Conservation (phyloP, 2,329 filamentous ascomycete genomes). For the Sarocladium kiliense region DNA sequence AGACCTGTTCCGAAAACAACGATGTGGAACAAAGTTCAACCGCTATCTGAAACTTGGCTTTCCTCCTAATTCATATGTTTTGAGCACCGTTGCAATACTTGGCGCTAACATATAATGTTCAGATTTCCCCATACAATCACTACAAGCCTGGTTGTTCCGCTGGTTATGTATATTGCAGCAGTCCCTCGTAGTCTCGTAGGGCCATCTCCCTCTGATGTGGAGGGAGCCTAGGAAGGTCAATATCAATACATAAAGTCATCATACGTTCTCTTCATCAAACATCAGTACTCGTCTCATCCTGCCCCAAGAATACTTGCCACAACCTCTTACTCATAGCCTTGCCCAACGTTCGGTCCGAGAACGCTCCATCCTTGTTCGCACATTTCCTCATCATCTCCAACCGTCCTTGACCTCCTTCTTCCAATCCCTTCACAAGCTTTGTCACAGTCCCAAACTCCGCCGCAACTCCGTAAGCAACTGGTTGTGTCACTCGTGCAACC, state of each 20-base stretch:
- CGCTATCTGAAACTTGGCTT: conserved; percentile 63
- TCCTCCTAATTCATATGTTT: conserved; percentile 13
- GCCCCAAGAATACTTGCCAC: conserved; percentile 54
- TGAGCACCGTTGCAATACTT: conserved; percentile 8
- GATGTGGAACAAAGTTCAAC: conserved; percentile 71
- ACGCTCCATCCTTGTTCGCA: conserved; percentile 51
- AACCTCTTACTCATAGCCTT: conserved; percentile 54
- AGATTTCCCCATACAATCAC: conserved; percentile 9
- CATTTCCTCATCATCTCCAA: conserved; percentile 58
- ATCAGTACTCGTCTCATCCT: conserved; percentile 51
- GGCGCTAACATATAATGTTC: conserved; percentile 18
- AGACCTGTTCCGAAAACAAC: conserved; percentile 79
- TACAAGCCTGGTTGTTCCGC: too few relatives aligned
- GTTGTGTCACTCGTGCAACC: conserved; percentile 64
- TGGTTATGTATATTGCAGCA: too few relatives aligned
- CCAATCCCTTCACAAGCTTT: conserved; percentile 54
- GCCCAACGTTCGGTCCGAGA: conserved; percentile 51
- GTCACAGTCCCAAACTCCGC: conserved; percentile 54
- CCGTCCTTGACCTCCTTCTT: conserved; percentile 50
- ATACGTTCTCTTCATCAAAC: conserved; percentile 20
- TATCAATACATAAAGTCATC: background rate
- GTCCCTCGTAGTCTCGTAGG: too few relatives aligned
- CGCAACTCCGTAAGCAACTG: conserved; percentile 66
- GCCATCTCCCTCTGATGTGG: too few relatives aligned
- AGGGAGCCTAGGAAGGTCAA: too few relatives aligned